These are phyloP conservation scores for Monoraphidium neglectum DNA, from an alignment of 139 green algal genomes.

Conservation along the genomic window DNA sequence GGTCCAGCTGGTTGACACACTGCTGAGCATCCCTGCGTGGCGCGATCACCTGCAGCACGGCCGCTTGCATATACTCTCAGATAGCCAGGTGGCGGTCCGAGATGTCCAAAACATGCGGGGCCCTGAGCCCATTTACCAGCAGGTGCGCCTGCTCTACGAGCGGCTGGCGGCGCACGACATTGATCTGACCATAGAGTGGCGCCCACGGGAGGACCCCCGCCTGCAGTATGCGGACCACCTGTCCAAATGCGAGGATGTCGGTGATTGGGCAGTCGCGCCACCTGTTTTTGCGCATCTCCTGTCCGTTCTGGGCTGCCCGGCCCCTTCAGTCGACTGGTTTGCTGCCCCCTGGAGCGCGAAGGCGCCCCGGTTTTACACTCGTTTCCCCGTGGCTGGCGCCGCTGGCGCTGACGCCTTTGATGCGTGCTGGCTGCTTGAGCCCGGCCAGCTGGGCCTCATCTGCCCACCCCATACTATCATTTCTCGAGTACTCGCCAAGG, in stretches of 20 bases:
- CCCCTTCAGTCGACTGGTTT: conserved; percentile 19
- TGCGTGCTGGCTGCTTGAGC: background rate
- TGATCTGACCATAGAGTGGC: conserved; percentile 7
- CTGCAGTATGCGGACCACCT: conserved; percentile 12
- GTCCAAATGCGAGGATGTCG: conserved; percentile 12
- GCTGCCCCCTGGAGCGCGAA: conserved; percentile 13
- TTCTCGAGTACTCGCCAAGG: background rate
- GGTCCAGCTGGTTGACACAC: background rate
- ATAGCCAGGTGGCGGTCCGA: conserved; percentile 2
- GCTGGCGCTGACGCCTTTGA: conserved; percentile 16
- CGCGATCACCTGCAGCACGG: background rate
- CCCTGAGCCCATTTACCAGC: background rate
- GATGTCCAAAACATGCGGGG: conserved; percentile 11
- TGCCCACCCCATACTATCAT: conserved; percentile 8
- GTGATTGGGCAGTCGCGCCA: background rate
- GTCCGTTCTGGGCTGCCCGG: background rate
- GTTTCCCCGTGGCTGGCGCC: conserved; percentile 1
- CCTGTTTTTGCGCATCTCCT: background rate
- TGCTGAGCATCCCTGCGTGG: background rate
- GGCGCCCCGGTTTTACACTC: background rate
- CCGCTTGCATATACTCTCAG: conserved; percentile 7
- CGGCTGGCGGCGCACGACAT: conserved; percentile 1
- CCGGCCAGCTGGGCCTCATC: background rate
- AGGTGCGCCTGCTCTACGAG: conserved; percentile 9
- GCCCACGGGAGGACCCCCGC: conserved; percentile 2